These are phyloP conservation scores for Xylaria sp. DNA, from an alignment of 2,329 filamentous ascomycete species.

Conservation along the genomic window DNA sequence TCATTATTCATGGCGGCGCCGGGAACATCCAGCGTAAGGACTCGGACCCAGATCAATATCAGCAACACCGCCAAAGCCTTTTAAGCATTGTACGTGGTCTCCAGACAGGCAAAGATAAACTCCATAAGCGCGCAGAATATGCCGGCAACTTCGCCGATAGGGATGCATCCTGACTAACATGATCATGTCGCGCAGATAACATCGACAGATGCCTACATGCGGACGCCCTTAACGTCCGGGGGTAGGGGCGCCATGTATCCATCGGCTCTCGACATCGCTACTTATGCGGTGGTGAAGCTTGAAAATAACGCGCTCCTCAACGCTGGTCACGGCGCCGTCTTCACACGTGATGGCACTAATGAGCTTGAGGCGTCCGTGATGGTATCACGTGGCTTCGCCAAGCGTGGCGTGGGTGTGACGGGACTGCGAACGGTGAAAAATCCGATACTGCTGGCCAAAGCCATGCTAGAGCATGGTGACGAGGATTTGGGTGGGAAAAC, in stretches of 20 bases:
- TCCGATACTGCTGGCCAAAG: constrained; percentile 67
- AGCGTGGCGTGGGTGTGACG: constrained; percentile 74
- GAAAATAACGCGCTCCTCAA: constrained; percentile 84
- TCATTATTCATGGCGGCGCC: constrained; percentile 70
- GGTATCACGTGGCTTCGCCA: constrained; percentile 67
- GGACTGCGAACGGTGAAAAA: constrained; percentile 70
- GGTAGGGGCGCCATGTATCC: constrained; percentile 33
- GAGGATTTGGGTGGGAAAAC: constrained; percentile 42
- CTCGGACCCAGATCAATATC: constrained; percentile 53
- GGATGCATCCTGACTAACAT: background rate
- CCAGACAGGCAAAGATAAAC: background rate
- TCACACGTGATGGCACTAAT: constrained; percentile 74
- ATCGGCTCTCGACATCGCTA: constrained; percentile 66
- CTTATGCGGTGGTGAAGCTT: constrained; percentile 67
- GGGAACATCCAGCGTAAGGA: constrained; percentile 60
- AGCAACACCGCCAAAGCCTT: constrained; percentile 55
- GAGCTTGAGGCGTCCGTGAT: constrained; percentile 85
- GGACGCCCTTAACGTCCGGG: constrained; percentile 24
- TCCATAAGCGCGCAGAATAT: too few relatives aligned
- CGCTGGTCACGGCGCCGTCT: constrained; percentile 76
- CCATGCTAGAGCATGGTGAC: constrained; percentile 64
- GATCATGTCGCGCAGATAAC: constrained; percentile 34
- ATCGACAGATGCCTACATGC: constrained; percentile 45
- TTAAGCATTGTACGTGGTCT: constrained; percentile 50
- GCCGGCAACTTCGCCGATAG: too few relatives aligned